A percentile compares a stretch with the other conserved stretches of the same genome.
Evolutionary conservation across 2,329 filamentous ascomycete species (phyloP).

Genomic region (Ascochyta lentis): DNA sequence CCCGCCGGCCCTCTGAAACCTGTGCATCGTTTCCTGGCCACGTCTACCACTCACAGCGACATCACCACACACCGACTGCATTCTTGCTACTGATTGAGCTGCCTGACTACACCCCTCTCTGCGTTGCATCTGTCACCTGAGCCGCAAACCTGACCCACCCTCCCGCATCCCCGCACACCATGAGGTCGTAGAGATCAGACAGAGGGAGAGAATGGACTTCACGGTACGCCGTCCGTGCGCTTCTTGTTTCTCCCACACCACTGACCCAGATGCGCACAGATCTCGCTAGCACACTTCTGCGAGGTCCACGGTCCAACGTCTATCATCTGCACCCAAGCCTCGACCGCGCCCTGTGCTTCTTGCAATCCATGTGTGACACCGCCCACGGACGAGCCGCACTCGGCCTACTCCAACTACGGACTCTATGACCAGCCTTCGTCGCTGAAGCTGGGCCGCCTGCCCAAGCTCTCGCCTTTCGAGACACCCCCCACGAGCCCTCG

Average conservation of each 20-base stretch:
- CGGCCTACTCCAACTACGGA: conserved; percentile 42
- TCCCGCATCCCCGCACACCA: conserved; percentile 32
- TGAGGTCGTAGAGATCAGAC: conserved; percentile 39
- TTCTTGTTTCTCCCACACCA: neutral
- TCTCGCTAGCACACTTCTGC: conserved; percentile 68
- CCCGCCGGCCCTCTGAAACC: conserved; percentile 27
- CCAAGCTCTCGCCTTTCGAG: conserved; percentile 48
- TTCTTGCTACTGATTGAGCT: neutral
- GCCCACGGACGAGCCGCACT: conserved; percentile 45
- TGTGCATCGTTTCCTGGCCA: conserved; percentile 28
- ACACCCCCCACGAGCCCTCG: conserved; percentile 52
- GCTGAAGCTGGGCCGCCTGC: conserved; percentile 43
- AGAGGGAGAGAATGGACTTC: conserved; percentile 48
- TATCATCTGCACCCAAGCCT: conserved; percentile 66
- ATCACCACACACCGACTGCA: conserved; percentile 4
- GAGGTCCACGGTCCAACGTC: conserved; percentile 68
- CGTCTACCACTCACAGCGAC: conserved; percentile 17
- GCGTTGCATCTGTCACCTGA: conserved; percentile 44
- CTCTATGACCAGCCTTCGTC: conserved; percentile 44
- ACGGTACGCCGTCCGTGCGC: conserved; percentile 39
- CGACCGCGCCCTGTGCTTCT: conserved; percentile 61
- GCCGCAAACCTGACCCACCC: conserved; percentile 38
- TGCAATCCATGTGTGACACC: conserved; percentile 58
- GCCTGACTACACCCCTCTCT: conserved; percentile 23
- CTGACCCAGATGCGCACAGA: conserved; percentile 50